A percentile compares a stretch with the other conserved stretches of the same genome.
Evolutionary conservation across 441 rosid species (phyloP).

Genomic region (Populus hybrid): DNA sequence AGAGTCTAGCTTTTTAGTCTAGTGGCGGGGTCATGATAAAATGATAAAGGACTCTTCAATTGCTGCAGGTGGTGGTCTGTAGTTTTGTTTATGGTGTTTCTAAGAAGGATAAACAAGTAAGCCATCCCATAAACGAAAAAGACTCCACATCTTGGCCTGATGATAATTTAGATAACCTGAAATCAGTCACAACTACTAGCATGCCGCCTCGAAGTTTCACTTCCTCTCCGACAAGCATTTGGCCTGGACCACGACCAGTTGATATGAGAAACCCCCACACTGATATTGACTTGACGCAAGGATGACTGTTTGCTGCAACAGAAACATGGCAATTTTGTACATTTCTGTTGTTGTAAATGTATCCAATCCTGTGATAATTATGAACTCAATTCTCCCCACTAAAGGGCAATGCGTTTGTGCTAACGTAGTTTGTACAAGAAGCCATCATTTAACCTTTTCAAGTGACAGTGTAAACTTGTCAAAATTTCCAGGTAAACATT

Average conservation of each 20-base stretch:
- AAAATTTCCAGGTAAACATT: neutral
- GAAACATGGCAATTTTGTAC: conserved; percentile 55
- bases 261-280: conserved; percentile 72
- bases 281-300: conserved; percentile 84
- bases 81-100: conserved; percentile 77
- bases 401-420: conserved; percentile 35
- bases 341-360: conserved; percentile 73
- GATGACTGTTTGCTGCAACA: conserved; percentile 64
- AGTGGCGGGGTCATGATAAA: neutral
- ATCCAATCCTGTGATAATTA: conserved; percentile 20
- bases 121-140: conserved; percentile 41
- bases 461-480: conserved; percentile 15
- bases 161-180: conserved; percentile 36
- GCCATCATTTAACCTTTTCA: conserved; percentile 8
- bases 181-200: conserved; percentile 12
- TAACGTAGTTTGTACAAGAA: conserved; percentile 46
- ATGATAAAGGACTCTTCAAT: conserved; percentile 13
- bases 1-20: neutral
- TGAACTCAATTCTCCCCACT: conserved; percentile 20
- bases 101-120: conserved; percentile 53
- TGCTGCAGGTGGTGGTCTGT: conserved; percentile 81
- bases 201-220: conserved; percentile 42
- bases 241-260: conserved; percentile 59
- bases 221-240: conserved; percentile 43
- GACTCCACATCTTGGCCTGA: conserved; percentile 27